These are phyloP conservation scores for Tubosaeta brunneosetosa DNA, from an alignment of 768 basidiomycete species.

Conservation along the genomic window DNA sequence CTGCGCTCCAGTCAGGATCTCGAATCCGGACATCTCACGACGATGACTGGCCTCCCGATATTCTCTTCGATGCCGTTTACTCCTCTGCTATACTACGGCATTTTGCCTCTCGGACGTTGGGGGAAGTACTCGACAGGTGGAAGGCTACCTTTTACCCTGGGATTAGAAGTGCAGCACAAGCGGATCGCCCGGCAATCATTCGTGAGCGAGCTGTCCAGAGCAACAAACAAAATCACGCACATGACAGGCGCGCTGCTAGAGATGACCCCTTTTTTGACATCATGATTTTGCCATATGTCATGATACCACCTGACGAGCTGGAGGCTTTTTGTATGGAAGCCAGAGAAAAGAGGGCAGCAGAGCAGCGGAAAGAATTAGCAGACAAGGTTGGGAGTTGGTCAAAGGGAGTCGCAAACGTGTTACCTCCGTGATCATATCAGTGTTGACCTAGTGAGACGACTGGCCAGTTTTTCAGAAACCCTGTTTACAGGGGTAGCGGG, in stretches of 20 bases:
- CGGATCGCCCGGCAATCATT: not conserved
- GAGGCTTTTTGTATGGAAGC: not conserved
- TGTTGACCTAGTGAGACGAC: too few relatives aligned
- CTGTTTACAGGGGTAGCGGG: too few relatives aligned
- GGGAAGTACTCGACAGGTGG: not conserved
- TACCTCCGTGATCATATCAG: too few relatives aligned
- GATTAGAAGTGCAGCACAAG: not conserved
- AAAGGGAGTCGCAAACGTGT: not conserved
- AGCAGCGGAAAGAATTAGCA: not conserved
- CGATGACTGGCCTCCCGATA: conserved; percentile 3
- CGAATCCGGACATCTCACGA: not conserved
- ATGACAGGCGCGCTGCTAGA: not conserved
- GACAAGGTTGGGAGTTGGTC: not conserved
- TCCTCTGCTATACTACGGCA: not conserved
- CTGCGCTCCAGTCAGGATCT: not conserved
- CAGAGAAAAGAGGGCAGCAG: not conserved
- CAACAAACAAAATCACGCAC: too few relatives aligned
- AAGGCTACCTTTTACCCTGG: not conserved
- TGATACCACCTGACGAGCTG: not conserved
- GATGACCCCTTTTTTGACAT: not conserved
- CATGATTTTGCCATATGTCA: not conserved
- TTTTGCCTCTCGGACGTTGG: not conserved
- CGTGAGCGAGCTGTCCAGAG: not conserved
- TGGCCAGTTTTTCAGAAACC: too few relatives aligned
- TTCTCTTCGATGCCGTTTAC: conserved; percentile 7